These are phyloP conservation scores for Leucocoprinus sp. DNA, from an alignment of 768 basidiomycete genomes.

Conservation along the genomic window DNA sequence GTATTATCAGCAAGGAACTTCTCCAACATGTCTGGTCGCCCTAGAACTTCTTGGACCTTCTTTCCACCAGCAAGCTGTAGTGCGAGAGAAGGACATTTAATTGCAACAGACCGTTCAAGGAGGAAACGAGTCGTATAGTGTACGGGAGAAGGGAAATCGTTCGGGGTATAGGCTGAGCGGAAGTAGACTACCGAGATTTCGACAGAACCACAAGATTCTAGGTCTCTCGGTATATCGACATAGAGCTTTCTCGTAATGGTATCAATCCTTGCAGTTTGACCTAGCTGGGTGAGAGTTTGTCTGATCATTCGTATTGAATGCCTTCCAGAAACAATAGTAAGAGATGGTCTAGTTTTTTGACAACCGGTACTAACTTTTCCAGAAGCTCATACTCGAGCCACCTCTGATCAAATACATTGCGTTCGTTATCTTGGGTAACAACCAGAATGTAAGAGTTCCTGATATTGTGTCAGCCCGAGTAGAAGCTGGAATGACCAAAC, in stretches of 20 bases:
- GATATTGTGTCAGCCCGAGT: constrained; percentile 1
- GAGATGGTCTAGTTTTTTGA: background rate
- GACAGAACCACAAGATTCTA: constrained; percentile 25
- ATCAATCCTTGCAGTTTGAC: constrained; percentile 46
- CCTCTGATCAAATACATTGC: constrained; percentile 93
- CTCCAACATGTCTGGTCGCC: constrained; percentile 65
- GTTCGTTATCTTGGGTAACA: constrained; percentile 81
- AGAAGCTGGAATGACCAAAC: background rate
- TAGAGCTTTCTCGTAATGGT: constrained; percentile 26
- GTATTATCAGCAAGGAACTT: constrained; percentile 46
- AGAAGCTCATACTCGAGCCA: constrained; percentile 82
- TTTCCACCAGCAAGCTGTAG: constrained; percentile 95
- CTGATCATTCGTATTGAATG: constrained; percentile 69
- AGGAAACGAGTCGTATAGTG: constrained; percentile 70
- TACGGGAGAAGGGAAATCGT: constrained; percentile 58
- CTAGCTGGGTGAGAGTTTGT: constrained; percentile 68
- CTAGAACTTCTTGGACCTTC: constrained; percentile 88
- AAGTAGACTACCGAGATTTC: constrained; percentile 90
- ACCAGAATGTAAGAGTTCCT: constrained; percentile 58
- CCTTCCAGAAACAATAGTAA: constrained; percentile 28
- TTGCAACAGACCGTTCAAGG: constrained; percentile 75
- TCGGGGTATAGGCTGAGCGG: constrained; percentile 81
- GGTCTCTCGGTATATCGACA: constrained; percentile 32
- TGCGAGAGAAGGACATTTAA: constrained; percentile 88
- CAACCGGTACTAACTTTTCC: constrained; percentile 45